phyloP scores from a whole-genome alignment of 1,284 basidiomycete species.

The Wallemia mellicola region DNA sequence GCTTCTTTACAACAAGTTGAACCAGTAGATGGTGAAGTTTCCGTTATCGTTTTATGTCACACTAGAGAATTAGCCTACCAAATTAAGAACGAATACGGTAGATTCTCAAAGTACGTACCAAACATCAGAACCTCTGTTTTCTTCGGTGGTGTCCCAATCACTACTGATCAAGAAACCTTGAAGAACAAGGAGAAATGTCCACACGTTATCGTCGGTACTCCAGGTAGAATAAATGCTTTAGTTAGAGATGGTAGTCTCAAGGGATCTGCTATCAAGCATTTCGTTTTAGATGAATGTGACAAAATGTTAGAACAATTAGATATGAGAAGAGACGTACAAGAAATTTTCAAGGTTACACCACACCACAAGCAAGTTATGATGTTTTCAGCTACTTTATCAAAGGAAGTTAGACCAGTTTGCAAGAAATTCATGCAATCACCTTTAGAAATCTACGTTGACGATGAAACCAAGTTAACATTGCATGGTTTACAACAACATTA shows the following conservation, averaged over 20 bases:
- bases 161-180: slow-evolving; percentile 75
- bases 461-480: slow-evolving; percentile 93
- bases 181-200: slow-evolving; percentile 94
- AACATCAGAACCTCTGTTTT: slow-evolving; percentile 91
- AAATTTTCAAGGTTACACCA: slow-evolving; percentile 97
- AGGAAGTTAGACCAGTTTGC: slow-evolving; percentile 89
- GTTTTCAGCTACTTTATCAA: slow-evolving; percentile 94
- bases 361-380: slow-evolving; percentile 99
- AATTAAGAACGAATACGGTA: slow-evolving; percentile 98
- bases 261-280: slow-evolving; percentile 84
- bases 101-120: slow-evolving; percentile 99
- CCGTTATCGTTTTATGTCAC: slow-evolving; percentile 91
- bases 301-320: slow-evolving; percentile 99
- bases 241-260: slow-evolving; percentile 75
- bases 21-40: slow-evolving; percentile 90
- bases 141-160: slow-evolving; percentile 85
- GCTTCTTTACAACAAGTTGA: slow-evolving; percentile 95
- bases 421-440: slow-evolving; percentile 99
- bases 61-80: slow-evolving; percentile 98
- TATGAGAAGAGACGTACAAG: slow-evolving; percentile 99
- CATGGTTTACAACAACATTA: slow-evolving; percentile 98
- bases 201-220: slow-evolving; percentile 94
- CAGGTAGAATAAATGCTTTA: slow-evolving; percentile 77
- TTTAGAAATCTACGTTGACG: slow-evolving; percentile 96
- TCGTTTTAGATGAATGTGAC: slow-evolving; percentile 99